Conservation (phyloP, 257 asterid species). For the Nicotiana paniculata region DNA sequence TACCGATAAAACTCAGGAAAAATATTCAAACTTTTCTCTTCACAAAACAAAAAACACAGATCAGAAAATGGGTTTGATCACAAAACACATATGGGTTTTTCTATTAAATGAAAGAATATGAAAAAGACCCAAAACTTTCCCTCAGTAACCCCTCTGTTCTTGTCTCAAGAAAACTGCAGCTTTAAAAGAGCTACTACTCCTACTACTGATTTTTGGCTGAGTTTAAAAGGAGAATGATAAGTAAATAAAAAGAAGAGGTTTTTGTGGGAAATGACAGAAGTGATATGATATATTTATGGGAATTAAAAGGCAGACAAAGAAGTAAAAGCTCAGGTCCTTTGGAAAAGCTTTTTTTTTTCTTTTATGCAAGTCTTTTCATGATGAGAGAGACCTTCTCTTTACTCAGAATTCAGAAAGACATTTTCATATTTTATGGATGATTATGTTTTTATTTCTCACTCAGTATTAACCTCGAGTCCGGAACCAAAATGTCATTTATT, state of each 20-base stretch:
- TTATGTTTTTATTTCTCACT: too few relatives aligned
- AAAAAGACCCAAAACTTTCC: not conserved
- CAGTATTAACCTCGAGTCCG: too few relatives aligned
- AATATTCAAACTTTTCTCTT: not conserved
- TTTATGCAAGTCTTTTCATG: constrained; percentile 39
- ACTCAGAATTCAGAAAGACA: not conserved
- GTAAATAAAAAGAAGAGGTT: constrained; percentile 9
- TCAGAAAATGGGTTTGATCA: not conserved
- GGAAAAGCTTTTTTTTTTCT: constrained; percentile 24
- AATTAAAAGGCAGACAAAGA: constrained; percentile 77
- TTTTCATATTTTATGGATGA: not conserved
- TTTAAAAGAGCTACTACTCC: not conserved
- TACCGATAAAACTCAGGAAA: not conserved
- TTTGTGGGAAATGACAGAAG: constrained; percentile 19
- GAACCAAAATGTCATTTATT: too few relatives aligned
- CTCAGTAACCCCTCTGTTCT: not conserved
- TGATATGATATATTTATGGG: constrained; percentile 40
- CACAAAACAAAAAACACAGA: not conserved
- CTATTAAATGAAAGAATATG: not conserved
- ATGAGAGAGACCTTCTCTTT: constrained; percentile 32
- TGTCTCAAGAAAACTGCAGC: too few relatives aligned
- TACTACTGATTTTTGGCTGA: not conserved
- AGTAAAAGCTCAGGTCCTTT: constrained; percentile 59
- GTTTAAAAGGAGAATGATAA: constrained; percentile 19
- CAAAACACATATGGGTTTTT: constrained; percentile 1